Base-by-base conservation (phyloP, 2,329 filamentous ascomycete species). In the Phoma sp. region DNA sequence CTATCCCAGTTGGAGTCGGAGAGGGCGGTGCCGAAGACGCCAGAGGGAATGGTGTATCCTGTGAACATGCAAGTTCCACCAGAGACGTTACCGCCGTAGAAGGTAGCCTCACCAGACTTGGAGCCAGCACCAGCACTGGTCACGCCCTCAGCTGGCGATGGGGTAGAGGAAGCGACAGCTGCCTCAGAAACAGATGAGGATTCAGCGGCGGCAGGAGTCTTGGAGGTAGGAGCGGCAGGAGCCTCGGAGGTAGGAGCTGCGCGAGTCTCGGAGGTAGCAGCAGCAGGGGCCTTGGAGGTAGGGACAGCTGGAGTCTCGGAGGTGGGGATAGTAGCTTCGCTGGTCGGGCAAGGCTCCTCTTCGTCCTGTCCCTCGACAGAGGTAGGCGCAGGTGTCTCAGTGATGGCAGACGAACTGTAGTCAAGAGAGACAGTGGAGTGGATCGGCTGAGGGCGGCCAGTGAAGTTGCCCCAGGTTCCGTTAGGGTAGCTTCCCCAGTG, bases 1-100 rank as follows among this genome's bases (percentile, higher is more conserved):
- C 69, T 74, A 43, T 80, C 72, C 87, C 87, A 90, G 61, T 80
- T 82, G 3, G 78, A 74, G 32, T 80, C 80, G 0, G 86, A 84
- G 42, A 86, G 79, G 1, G 87, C 87, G 9, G 85, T 86, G 49
- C 87, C 87, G 62, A 77, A 84, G 50, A 89, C 72, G 11, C 78
- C 77, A 10, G 80, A 76, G 6, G 87, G 86, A 21, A 89, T 76
- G 2, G 80, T 86, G 75, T 88, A 88, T 43, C 80, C 83, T 7
- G 78, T 77, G 77, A 89, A 88, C 26, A 20, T 33, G 74, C 87
- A 90, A 53, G 79, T 81, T 57, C 87, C 87, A 32, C 86, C 86
- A 5, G 74, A 70, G 2, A 85, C 68, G 67, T 75, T 74, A 7
- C 73, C 72, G 26, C 68, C 71, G 49, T 76, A 75, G 62, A 67